These are phyloP conservation scores for Boletus eberwhitei DNA, from an alignment of 768 basidiomycete genomes.

Conservation along the genomic window DNA sequence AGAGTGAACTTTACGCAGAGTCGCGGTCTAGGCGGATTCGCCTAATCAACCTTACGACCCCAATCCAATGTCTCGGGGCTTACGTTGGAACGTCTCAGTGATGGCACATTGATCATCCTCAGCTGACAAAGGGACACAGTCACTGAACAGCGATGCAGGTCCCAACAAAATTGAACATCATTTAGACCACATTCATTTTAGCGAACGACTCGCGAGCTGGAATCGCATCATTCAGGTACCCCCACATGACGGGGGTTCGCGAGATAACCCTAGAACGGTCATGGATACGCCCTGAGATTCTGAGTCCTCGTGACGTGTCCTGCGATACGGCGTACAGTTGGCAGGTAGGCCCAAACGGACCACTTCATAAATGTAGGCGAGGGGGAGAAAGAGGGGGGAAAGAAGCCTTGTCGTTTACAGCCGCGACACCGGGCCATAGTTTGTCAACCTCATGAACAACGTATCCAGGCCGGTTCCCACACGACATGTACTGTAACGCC, in stretches of 20 bases:
- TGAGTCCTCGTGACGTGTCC: conserved; percentile 3
- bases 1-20: conserved; percentile 2
- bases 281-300: conserved; percentile 6
- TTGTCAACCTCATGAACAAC: background rate
- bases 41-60: background rate
- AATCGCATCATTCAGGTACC: background rate
- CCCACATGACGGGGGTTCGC: background rate
- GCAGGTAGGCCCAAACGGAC: background rate
- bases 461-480: background rate
- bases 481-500: background rate
- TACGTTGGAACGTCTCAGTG: background rate
- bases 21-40: conserved; percentile 6
- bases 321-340: background rate
- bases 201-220: background rate
- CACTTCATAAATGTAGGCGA: background rate
- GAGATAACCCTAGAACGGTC: conserved; percentile 5
- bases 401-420: background rate
- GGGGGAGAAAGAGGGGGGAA: background rate
- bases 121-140: background rate
- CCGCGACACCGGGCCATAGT: background rate
- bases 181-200: background rate
- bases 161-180: background rate
- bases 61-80: background rate
- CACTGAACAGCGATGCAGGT: too few species aligned
- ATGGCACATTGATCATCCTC: background rate